Percentiles rank a stretch among this genome's conserved stretches.
Conservation (phyloP, 2,329 filamentous ascomycete species). For the Fusarium mundagurra region DNA sequence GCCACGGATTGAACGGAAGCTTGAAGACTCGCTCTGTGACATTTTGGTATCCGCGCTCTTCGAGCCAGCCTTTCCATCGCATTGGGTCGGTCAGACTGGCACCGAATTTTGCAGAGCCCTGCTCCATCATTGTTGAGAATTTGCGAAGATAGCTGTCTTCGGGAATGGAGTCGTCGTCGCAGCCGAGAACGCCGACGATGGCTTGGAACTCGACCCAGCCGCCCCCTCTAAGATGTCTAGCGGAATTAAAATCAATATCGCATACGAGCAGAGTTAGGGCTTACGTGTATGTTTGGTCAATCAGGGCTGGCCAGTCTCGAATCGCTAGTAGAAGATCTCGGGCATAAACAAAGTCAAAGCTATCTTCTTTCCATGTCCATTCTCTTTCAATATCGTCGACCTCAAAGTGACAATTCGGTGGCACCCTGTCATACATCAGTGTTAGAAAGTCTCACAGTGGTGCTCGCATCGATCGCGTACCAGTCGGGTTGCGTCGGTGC, state of each 20-base stretch:
- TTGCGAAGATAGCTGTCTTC: slow-evolving; percentile 37
- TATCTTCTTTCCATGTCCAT: slow-evolving; percentile 51
- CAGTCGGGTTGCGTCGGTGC: slow-evolving; percentile 36
- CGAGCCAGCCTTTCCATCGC: slow-evolving; percentile 49
- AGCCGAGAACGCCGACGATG: slow-evolving; percentile 37
- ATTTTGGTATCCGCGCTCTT: slow-evolving; percentile 62
- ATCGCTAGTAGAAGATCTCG: slow-evolving; percentile 46
- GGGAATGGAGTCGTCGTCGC: slow-evolving; percentile 36
- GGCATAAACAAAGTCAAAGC: slow-evolving; percentile 49
- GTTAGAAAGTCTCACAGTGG: background rate
- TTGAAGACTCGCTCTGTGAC: slow-evolving; percentile 57
- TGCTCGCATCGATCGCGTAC: background rate
- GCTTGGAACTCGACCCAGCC: slow-evolving; percentile 39
- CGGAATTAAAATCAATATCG: background rate
- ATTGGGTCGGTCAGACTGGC: slow-evolving; percentile 43
- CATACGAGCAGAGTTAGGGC: rapidly evolving
- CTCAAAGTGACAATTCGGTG: slow-evolving; percentile 50
- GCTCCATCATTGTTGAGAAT: slow-evolving; percentile 43
- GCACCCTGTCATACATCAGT: slow-evolving; percentile 44
- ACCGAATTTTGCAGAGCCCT: slow-evolving; percentile 42
- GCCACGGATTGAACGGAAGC: slow-evolving; percentile 60
- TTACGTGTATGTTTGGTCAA: slow-evolving; percentile 50
- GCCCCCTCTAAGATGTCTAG: slow-evolving; percentile 21
- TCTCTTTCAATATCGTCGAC: slow-evolving; percentile 50
- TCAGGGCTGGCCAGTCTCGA: slow-evolving; percentile 45